Conservation (phyloP, 371 early-diverging fungal genomes). For the Apophysomyces variabilis region DNA sequence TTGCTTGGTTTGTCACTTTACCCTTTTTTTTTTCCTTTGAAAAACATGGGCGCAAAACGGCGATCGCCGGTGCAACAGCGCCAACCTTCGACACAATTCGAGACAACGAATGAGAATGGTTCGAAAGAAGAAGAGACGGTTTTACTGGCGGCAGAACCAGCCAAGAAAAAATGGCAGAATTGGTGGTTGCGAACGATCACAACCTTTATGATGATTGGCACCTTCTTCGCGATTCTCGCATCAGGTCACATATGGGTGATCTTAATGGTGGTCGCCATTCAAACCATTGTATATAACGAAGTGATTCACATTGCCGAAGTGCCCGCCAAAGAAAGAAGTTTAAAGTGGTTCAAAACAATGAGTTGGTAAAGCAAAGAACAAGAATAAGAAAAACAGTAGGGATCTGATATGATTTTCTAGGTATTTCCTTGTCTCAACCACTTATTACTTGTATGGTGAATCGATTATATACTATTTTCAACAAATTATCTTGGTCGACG, state of each 20-base stretch:
- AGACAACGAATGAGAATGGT: neutral
- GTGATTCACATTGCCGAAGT: slow-evolving; percentile 84
- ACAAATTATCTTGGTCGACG: slow-evolving; percentile 77
- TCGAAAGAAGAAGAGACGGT: slow-evolving; percentile 19
- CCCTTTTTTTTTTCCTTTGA: neutral
- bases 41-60: neutral
- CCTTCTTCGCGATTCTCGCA: slow-evolving; percentile 77
- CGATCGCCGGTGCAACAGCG: neutral
- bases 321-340: slow-evolving; percentile 78
- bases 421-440: slow-evolving; percentile 86
- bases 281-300: slow-evolving; percentile 80
- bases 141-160: slow-evolving; percentile 49
- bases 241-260: slow-evolving; percentile 77
- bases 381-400: neutral
- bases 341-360: slow-evolving; percentile 89
- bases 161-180: slow-evolving; percentile 69
- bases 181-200: slow-evolving; percentile 79
- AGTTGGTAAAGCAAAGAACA: slow-evolving; percentile 68
- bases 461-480: slow-evolving; percentile 89
- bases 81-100: neutral
- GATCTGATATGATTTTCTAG: slow-evolving; percentile 22
- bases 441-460: slow-evolving; percentile 94
- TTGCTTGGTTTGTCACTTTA: neutral
- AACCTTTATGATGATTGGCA: slow-evolving; percentile 86
- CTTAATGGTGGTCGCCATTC: slow-evolving; percentile 80